phyloP scores from a whole-genome alignment of 2,329 filamentous ascomycete genomes.

The Acrocalymma vagum region DNA sequence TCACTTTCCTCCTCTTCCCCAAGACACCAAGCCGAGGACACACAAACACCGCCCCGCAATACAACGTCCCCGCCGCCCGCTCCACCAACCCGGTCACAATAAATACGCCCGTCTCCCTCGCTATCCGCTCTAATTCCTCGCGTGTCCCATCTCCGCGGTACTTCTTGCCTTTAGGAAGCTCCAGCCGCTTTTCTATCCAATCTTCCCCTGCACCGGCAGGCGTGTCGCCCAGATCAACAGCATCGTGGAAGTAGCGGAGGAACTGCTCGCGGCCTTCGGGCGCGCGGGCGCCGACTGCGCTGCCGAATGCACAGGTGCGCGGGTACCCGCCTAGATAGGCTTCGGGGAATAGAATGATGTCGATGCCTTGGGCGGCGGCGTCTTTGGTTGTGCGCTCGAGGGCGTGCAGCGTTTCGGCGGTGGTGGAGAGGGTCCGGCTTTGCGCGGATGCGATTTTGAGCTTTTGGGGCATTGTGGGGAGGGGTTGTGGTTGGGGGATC shows the following conservation, averaged over 20 bases:
- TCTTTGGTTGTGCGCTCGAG: slow-evolving; percentile 69
- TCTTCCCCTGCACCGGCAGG: slow-evolving; percentile 72
- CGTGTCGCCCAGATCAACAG: slow-evolving; percentile 86
- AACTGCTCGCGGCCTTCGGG: slow-evolving; percentile 81
- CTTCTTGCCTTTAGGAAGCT: slow-evolving; percentile 55
- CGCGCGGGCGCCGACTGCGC: slow-evolving; percentile 73
- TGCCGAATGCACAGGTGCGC: slow-evolving; percentile 80
- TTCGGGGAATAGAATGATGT: slow-evolving; percentile 89
- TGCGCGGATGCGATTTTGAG: slow-evolving; percentile 61
- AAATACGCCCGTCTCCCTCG: slow-evolving; percentile 81
- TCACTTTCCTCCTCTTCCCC: slow-evolving; percentile 90
- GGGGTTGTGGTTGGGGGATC: no score
- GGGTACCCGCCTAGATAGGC: slow-evolving; percentile 94
- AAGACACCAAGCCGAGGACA: slow-evolving; percentile 76
- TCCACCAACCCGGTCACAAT: slow-evolving; percentile 83
- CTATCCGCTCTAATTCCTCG: slow-evolving; percentile 79
- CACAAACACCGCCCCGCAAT: slow-evolving; percentile 84
- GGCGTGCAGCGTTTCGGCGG: slow-evolving; percentile 69
- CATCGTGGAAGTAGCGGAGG: slow-evolving; percentile 77
- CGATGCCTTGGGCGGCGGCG: slow-evolving; percentile 67
- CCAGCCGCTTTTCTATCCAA: slow-evolving; percentile 73
- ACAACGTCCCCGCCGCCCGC: slow-evolving; percentile 80
- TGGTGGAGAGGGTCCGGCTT: slow-evolving; percentile 56
- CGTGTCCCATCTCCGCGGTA: slow-evolving; percentile 77
- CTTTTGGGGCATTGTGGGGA: slow-evolving; percentile 51